Conservation (phyloP, 176 grass and related monocot species). For the Rhipidocladum racemiflorum region DNA sequence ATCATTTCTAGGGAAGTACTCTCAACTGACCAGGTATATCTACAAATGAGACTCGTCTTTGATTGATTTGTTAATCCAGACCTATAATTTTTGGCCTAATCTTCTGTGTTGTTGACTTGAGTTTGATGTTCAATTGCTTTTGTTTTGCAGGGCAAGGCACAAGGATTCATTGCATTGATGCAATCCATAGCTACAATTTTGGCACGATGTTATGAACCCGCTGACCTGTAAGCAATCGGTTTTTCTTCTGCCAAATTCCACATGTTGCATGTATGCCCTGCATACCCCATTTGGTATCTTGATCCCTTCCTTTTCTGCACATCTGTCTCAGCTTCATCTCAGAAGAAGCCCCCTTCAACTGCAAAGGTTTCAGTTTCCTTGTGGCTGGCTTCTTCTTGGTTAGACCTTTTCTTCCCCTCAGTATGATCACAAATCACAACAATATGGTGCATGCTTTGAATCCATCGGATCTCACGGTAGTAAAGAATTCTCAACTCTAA, state of each 20-base stretch:
- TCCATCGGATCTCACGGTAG: constrained; percentile 61
- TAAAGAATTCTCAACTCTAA: constrained; percentile 16
- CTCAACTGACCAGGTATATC: constrained; percentile 63
- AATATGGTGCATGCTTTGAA: constrained; percentile 88
- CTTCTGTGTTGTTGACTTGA: neutral
- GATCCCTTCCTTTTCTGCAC: neutral
- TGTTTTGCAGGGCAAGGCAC: no score
- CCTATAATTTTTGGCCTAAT: neutral
- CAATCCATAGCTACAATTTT: no score
- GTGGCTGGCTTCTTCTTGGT: constrained; percentile 71
- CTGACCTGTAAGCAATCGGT: no score
- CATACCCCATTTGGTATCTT: neutral
- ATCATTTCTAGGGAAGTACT: constrained; percentile 63
- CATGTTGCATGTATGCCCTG: neutral
- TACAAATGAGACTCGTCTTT: neutral
- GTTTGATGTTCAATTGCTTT: no score
- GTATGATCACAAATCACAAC: neutral
- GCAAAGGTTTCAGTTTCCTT: constrained; percentile 81
- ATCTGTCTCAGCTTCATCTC: constrained; percentile 73
- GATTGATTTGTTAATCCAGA: neutral
- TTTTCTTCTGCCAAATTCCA: neutral
- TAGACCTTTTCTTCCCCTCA: neutral
- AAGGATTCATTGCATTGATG: no score
- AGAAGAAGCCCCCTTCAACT: constrained; percentile 56
- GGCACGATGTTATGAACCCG: no score